Evolutionary conservation across 768 basidiomycete genomes (phyloP).

Genomic region (Cyclocybe aegerita): DNA sequence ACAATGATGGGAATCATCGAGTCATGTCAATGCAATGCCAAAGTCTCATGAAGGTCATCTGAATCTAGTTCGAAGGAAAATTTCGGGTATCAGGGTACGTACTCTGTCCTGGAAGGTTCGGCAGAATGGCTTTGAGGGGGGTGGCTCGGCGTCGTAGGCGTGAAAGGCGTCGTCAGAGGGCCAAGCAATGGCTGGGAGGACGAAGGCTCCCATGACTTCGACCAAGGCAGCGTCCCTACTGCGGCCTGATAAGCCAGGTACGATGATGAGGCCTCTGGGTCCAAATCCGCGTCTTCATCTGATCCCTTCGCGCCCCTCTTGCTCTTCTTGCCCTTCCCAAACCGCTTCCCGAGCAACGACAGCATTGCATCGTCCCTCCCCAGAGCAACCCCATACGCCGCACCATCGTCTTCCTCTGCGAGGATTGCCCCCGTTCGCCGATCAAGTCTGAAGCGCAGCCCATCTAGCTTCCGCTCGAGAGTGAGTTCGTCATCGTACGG

Average conservation of each 20-base stretch:
- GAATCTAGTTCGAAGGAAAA: too few species aligned
- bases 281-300: too few species aligned
- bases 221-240: constrained; percentile 12
- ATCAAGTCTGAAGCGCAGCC: constrained; percentile 56
- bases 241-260: constrained; percentile 21
- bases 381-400: constrained; percentile 21
- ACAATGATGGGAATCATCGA: too few species aligned
- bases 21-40: too few species aligned
- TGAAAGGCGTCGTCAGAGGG: too few species aligned
- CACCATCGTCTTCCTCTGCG: constrained; percentile 43
- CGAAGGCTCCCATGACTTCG: constrained; percentile 5
- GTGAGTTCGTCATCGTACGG: constrained; percentile 53
- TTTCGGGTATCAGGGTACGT: constrained; percentile 1
- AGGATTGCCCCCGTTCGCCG: constrained; percentile 60
- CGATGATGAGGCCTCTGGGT: constrained; percentile 15
- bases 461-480: constrained; percentile 48
- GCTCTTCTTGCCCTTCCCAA: neutral
- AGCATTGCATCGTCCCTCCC: constrained; percentile 38
- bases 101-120: constrained; percentile 4
- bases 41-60: too few species aligned
- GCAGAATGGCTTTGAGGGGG: neutral
- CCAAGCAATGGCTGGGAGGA: too few species aligned
- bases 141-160: neutral
- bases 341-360: constrained; percentile 29
- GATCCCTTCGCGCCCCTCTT: constrained; percentile 6